Percentiles rank a stretch among this genome's conserved stretches.
Conservation (phyloP, 1,139 yeast genomes). For the Suhomyces panamericanus region DNA sequence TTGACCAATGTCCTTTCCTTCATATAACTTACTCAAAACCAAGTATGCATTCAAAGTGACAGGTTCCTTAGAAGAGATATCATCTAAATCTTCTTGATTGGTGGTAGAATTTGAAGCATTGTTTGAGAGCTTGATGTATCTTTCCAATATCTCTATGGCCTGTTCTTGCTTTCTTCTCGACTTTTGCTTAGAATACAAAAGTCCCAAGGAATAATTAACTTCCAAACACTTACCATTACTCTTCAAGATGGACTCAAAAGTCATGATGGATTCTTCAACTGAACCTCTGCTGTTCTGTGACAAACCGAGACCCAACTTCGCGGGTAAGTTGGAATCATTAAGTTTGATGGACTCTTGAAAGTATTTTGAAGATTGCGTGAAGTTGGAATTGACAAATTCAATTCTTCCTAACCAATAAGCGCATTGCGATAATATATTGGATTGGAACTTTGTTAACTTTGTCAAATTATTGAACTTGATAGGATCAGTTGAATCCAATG, state of each 20-base stretch:
- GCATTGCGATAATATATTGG: constrained; percentile 66
- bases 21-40: constrained; percentile 67
- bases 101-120: constrained; percentile 37
- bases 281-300: constrained; percentile 76
- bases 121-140: constrained; percentile 63
- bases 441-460: constrained; percentile 31
- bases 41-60: constrained; percentile 69
- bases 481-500: constrained; percentile 26
- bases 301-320: constrained; percentile 84
- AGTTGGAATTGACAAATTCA: constrained; percentile 58
- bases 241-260: constrained; percentile 75
- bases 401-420: constrained; percentile 87
- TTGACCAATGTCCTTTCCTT: constrained; percentile 57
- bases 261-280: constrained; percentile 78
- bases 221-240: constrained; percentile 71
- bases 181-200: constrained; percentile 59
- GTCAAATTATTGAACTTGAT: constrained; percentile 20
- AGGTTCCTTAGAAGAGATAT: constrained; percentile 52
- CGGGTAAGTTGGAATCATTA: constrained; percentile 62
- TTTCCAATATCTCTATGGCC: constrained; percentile 69
- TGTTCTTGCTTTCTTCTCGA: constrained; percentile 39
- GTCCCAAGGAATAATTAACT: constrained; percentile 72
- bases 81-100: constrained; percentile 26
- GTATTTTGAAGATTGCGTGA: constrained; percentile 64
- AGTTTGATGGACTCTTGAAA: constrained; percentile 72